Evolutionary conservation across 768 basidiomycete genomes (phyloP).

Genomic region (Grammothele lineata): DNA sequence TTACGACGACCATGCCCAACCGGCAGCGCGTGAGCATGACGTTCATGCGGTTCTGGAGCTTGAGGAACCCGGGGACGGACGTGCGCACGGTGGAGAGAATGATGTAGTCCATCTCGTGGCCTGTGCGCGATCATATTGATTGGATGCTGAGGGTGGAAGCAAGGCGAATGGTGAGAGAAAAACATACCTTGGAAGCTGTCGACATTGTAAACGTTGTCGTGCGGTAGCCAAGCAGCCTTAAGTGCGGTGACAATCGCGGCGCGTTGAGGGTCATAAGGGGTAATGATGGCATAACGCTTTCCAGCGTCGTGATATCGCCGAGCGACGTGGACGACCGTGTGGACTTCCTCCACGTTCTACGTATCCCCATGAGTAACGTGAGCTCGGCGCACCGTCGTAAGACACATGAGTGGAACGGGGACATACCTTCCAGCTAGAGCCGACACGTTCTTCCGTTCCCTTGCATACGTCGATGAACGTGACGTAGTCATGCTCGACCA

Average conservation of each 20-base stretch:
- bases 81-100: conserved; percentile 49
- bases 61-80: conserved; percentile 40
- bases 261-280: conserved; percentile 52
- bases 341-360: conserved; percentile 41
- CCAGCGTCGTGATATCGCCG: conserved; percentile 33
- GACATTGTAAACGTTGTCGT: conserved; percentile 46
- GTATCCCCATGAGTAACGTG: conserved; percentile 25
- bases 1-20: conserved; percentile 44
- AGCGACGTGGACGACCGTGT: conserved; percentile 38
- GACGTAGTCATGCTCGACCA: conserved; percentile 18
- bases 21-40: conserved; percentile 45
- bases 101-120: conserved; percentile 48
- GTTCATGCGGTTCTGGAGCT: conserved; percentile 42
- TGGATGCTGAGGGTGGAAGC: not conserved
- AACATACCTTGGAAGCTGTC: conserved; percentile 51
- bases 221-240: conserved; percentile 31
- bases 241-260: conserved; percentile 36
- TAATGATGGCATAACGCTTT: conserved; percentile 44
- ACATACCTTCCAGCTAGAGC: conserved; percentile 42
- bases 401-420: not conserved
- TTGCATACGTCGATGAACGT: conserved; percentile 37
- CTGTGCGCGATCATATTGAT: conserved; percentile 26
- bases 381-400: not conserved
- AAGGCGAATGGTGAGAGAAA: not conserved
- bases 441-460: conserved; percentile 34